Evolutionary conservation across 148 eudicot genomes (phyloP).

Genomic region (Limonium bicolor): DNA sequence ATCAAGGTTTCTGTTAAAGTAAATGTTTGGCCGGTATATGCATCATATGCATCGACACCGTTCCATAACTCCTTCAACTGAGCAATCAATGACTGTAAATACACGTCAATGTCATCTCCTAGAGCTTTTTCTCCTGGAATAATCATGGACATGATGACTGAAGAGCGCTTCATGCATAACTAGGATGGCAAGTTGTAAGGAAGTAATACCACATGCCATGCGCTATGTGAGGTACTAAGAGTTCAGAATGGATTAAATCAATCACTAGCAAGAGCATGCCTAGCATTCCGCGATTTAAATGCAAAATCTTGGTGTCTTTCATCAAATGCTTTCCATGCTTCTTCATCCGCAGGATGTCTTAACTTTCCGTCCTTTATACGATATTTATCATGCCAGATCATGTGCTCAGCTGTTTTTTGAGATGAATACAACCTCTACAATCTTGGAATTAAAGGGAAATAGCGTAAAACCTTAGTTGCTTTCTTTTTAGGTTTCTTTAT

Average conservation of each 20-base stretch:
- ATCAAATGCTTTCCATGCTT: slow-evolving; percentile 15
- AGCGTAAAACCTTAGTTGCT: slow-evolving; percentile 5
- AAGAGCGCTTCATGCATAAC: slow-evolving; percentile 12
- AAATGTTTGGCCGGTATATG: background rate
- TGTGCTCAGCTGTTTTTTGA: background rate
- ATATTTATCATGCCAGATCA: slow-evolving; percentile 6
- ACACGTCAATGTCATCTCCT: slow-evolving; percentile 12
- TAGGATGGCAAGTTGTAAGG: slow-evolving; percentile 7
- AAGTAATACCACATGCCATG: slow-evolving; percentile 14
- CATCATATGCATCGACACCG: background rate
- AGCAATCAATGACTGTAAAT: too few relatives aligned
- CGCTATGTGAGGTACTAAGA: slow-evolving; percentile 7
- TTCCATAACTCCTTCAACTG: background rate
- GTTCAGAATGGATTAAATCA: slow-evolving; percentile 12
- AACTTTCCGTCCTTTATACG: slow-evolving; percentile 4
- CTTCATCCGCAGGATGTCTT: slow-evolving; percentile 3
- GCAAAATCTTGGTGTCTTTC: background rate
- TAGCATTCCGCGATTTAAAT: slow-evolving; percentile 2
- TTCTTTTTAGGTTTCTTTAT: too few relatives aligned
- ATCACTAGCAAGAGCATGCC: slow-evolving; percentile 13
- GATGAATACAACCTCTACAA: slow-evolving; percentile 7
- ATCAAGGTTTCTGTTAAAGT: background rate
- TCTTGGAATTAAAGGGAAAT: slow-evolving; percentile 6
- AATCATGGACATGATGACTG: slow-evolving; percentile 10
- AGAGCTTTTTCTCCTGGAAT: slow-evolving; percentile 7